Conservation (phyloP, 192 early-diverging fungal genomes). For the Phlyctochytrium planicorne region DNA sequence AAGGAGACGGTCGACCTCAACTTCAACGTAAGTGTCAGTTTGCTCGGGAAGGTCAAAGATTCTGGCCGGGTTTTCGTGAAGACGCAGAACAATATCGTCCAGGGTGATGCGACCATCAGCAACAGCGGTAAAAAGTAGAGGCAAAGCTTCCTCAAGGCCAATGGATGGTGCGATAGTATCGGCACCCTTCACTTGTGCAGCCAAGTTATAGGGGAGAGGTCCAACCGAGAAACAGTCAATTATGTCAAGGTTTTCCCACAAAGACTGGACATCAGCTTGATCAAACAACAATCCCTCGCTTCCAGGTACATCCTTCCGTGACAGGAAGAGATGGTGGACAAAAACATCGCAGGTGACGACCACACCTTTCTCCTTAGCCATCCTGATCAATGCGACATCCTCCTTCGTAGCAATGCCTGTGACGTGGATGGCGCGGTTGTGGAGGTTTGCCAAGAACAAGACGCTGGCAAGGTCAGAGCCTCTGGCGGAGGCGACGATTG, state of each 20-base stretch:
- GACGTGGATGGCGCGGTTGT: conserved; percentile 83
- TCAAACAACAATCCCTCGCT: conserved; percentile 17
- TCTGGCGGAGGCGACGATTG: conserved; percentile 81
- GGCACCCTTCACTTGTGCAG: conserved; percentile 32
- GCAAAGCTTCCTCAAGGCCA: conserved; percentile 68
- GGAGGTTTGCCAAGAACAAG: conserved; percentile 81
- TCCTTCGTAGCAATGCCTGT: conserved; percentile 75
- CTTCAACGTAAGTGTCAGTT: conserved; percentile 90
- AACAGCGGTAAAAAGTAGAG: conserved; percentile 81
- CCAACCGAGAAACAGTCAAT: conserved; percentile 95
- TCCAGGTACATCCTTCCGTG: conserved; percentile 40
- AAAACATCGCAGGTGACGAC: conserved; percentile 92
- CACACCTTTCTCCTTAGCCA: conserved; percentile 84
- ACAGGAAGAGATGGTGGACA: conserved; percentile 80
- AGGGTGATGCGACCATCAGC: conserved; percentile 73
- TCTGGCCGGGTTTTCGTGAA: conserved; percentile 82
- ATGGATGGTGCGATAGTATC: conserved; percentile 22
- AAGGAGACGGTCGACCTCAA: conserved; percentile 77
- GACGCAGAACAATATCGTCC: conserved; percentile 69
- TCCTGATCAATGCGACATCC: conserved; percentile 82
- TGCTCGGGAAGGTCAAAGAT: conserved; percentile 95
- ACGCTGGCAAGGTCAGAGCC: conserved; percentile 86
- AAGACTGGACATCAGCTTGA: conserved; percentile 62
- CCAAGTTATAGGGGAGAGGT: conserved; percentile 59
- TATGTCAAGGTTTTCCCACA: conserved; percentile 76